Base-by-base conservation (phyloP, 192 early-diverging fungal genomes). In the Thoreauomyces humboldtii region DNA sequence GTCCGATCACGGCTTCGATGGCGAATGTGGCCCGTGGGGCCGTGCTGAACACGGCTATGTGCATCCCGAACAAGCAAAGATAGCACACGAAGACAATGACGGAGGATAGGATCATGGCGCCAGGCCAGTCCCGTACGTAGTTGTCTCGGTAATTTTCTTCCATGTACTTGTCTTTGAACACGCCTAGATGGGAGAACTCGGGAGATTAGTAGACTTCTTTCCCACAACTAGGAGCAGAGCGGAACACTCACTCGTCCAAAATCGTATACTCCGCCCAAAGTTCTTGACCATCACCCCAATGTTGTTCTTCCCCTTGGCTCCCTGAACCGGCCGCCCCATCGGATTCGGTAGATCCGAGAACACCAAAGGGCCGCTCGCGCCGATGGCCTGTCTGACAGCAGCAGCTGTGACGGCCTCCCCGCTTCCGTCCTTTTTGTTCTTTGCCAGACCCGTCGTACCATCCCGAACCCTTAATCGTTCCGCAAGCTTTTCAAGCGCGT, bases 41-140 rank as follows among this genome's bases (percentile, higher is more conserved):
- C 4, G 0, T 11, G 0, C 5, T 0, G 36, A 62, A 51, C 9
- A 69, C 43, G 11, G 60, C 33, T 17, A 63, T 33, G 60, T 69
- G 60, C 28, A 51, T 34, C 0, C 57, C 56, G 29, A 69, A 28
- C 15, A 61, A 17, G 59, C 47, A 52, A 7, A 60, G 41, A 47
- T 69, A 69, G 34, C 22, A 22, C 35, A 69, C 31, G 32, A 60
- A 69, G n/a, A 69, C 67, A 21, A 47, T 35, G 17, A 2, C 32
- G n/a, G 67, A 48, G 33, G 67, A 33, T n/a, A 69, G 12, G 43
- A 55, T 69, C 19, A 63, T 37, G 3, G 67, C 52, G 21, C 67
- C 67, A 14, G 67, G 58, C 58, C 60, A 69, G 25, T 47, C 52
- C 17, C 67, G 67, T 9, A 69, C 43, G 37, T 61, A 63, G 37